phyloP scores from a whole-genome alignment of 2,329 filamentous ascomycete genomes.

The Diaporthe vaccinii region DNA sequence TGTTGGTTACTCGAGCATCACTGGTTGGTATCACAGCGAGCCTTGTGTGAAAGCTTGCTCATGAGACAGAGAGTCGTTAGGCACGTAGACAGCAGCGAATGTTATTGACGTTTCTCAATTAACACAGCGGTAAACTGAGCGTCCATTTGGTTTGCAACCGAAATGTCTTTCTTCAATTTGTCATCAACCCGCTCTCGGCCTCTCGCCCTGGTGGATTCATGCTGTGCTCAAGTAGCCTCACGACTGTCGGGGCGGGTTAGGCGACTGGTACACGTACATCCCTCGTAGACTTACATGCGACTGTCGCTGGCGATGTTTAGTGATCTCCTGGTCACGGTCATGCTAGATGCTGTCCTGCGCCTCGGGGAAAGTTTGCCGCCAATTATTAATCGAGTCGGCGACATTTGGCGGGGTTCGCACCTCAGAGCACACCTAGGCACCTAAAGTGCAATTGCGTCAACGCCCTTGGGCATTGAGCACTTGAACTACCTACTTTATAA shows the following conservation, averaged over 20 bases:
- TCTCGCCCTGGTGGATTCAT: background rate
- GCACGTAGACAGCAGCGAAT: slow-evolving; percentile 3
- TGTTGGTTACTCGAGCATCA: background rate
- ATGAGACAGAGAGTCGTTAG: background rate
- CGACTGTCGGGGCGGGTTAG: background rate
- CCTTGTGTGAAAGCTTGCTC: background rate
- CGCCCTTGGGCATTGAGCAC: background rate
- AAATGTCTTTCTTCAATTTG: background rate
- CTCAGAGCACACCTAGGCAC: background rate
- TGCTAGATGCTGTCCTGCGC: background rate
- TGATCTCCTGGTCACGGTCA: background rate
- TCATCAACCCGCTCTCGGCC: background rate
- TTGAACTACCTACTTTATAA: background rate
- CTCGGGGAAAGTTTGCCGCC: background rate
- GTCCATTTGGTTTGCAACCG: background rate
- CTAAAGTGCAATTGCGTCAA: slow-evolving; percentile 21
- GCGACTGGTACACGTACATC: background rate
- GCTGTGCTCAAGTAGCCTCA: background rate
- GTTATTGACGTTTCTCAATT: background rate
- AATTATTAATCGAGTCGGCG: slow-evolving; percentile 24
- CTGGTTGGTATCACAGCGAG: background rate
- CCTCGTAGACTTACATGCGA: background rate
- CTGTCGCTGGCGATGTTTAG: slow-evolving; percentile 2
- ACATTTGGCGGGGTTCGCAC: slow-evolving; percentile 29
- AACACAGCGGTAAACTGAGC: background rate